Base-by-base conservation (phyloP, 2,329 filamentous ascomycete species). In the Ceratocystis colombiana region DNA sequence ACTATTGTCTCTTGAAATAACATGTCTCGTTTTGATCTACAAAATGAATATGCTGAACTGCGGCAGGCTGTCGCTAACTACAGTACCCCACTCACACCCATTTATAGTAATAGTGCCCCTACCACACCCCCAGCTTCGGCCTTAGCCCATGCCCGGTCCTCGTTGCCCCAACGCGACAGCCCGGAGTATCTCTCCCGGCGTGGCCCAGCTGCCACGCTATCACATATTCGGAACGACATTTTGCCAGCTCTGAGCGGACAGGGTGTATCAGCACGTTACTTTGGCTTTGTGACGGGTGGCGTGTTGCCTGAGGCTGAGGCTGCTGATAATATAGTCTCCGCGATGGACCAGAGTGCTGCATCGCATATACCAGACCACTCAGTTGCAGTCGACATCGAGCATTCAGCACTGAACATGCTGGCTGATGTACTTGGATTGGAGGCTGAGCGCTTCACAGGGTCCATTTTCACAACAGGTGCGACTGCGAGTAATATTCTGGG, bases 211-310 rank as follows among this genome's bases (percentile, higher is more conserved):
- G 55, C 33, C 17, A 62, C 66, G 5, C 63, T 67, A 2, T 5
- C 17, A 17, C 81, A 84, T 72, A 76, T 84, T 45, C 70, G 77
- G 8, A 41, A 70, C 6, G 74, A 77, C 67, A 75, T 84, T 66
- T 75, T 82, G 50, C 81, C 82, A 1, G 88, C 81, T 0, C 80
- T 94, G 68, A 90, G 87, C 71, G 82, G 79, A 17, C 82, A 84
- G 71, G 86, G 84, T 70, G 80, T 82, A 53, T 84, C 82, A 55
- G 75, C 84, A 10, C 84, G 85, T 65, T 96, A 95, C 79, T 95
- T 90, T 74, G 92, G 90, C 68, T 96, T 96, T 73, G 88, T 96
- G 5, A 96, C 87, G 0, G 93, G 93, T 57, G 88, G 90, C 15
- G 79, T 82, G 6, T 88, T 92, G 0, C 89, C 90, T 5, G 84